phyloP scores from a whole-genome alignment of 2,329 filamentous ascomycete species.

The Fusarium haematococcum region DNA sequence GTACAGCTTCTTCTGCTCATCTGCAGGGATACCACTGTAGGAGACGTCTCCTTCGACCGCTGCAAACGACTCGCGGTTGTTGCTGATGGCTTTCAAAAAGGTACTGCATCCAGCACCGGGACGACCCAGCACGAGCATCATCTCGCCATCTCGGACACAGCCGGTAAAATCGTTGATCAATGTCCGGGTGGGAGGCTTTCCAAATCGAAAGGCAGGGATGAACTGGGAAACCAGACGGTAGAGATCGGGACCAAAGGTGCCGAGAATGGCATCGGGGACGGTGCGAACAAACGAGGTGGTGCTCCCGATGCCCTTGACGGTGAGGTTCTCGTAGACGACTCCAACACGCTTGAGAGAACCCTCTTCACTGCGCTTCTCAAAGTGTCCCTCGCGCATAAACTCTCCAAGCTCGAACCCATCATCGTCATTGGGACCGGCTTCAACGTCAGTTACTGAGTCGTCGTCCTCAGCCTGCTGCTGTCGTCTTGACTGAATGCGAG shows the following conservation, averaged over 20 bases:
- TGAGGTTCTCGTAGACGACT: conserved; percentile 81
- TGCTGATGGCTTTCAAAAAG: conserved; percentile 80
- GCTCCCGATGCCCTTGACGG: conserved; percentile 77
- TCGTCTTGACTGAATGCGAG: conserved; percentile 27
- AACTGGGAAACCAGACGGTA: conserved; percentile 68
- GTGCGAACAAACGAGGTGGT: conserved; percentile 78
- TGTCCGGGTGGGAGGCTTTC: conserved; percentile 40
- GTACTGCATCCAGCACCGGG: conserved; percentile 82
- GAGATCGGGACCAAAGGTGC: conserved; percentile 84
- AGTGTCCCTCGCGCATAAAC: conserved; percentile 37
- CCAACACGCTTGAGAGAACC: conserved; percentile 81
- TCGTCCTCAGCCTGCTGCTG: conserved; percentile 42
- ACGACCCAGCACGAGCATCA: conserved; percentile 67
- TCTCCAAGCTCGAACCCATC: conserved; percentile 31
- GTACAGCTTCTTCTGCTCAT: conserved; percentile 75
- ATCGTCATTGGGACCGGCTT: conserved; percentile 20
- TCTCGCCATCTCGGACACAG: conserved; percentile 51
- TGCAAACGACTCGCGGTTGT: conserved; percentile 74
- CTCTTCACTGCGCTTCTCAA: conserved; percentile 50
- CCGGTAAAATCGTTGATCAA: conserved; percentile 51
- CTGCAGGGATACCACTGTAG: conserved; percentile 78
- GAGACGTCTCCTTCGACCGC: conserved; percentile 75
- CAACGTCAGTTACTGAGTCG: conserved; percentile 50
- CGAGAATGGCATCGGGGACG: conserved; percentile 78
- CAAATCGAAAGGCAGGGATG: conserved; percentile 48